Conservation (phyloP, 2,329 filamentous ascomycete species). For the Colletotrichum shisoi region DNA sequence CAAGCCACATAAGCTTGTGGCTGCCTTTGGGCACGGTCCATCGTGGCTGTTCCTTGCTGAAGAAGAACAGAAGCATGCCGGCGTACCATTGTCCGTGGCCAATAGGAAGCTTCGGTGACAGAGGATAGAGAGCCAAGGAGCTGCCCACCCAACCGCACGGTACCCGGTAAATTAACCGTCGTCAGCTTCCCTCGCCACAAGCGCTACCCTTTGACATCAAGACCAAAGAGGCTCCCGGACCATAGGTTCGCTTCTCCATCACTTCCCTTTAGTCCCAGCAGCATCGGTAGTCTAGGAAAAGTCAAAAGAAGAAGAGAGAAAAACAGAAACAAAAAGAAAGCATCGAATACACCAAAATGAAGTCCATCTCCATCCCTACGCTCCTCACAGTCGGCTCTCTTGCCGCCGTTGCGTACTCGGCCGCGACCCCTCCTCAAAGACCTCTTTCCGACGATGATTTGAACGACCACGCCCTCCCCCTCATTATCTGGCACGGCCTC, state of each 20-base stretch:
- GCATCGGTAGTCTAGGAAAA: slow-evolving; percentile 4
- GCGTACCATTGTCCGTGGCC: slow-evolving; percentile 29
- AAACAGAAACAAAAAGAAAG: background rate
- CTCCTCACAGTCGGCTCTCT: slow-evolving; percentile 46
- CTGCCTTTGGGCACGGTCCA: slow-evolving; percentile 21
- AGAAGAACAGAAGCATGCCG: background rate
- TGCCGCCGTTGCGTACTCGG: slow-evolving; percentile 40
- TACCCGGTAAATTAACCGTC: too few species aligned
- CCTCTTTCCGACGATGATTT: slow-evolving; percentile 48
- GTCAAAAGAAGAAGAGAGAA: background rate
- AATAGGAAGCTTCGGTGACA: slow-evolving; percentile 39
- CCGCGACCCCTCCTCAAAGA: slow-evolving; percentile 26
- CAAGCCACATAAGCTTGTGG: slow-evolving; percentile 6
- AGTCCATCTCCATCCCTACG: slow-evolving; percentile 47
- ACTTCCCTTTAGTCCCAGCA: slow-evolving; percentile 1
- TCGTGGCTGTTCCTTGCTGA: background rate
- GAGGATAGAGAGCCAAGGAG: slow-evolving; percentile 10
- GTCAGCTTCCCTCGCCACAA: slow-evolving; percentile 41
- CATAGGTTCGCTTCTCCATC: background rate
- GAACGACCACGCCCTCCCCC: slow-evolving; percentile 76
- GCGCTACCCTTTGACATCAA: slow-evolving; percentile 21
- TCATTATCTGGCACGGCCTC: slow-evolving; percentile 92
- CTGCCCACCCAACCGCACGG: slow-evolving; percentile 19
- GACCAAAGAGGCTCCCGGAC: slow-evolving; percentile 7
- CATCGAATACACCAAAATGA: slow-evolving; percentile 42